These are phyloP conservation scores for Sideroxylon spinosum DNA, from an alignment of 179 eudicot genomes.

Conservation along the genomic window DNA sequence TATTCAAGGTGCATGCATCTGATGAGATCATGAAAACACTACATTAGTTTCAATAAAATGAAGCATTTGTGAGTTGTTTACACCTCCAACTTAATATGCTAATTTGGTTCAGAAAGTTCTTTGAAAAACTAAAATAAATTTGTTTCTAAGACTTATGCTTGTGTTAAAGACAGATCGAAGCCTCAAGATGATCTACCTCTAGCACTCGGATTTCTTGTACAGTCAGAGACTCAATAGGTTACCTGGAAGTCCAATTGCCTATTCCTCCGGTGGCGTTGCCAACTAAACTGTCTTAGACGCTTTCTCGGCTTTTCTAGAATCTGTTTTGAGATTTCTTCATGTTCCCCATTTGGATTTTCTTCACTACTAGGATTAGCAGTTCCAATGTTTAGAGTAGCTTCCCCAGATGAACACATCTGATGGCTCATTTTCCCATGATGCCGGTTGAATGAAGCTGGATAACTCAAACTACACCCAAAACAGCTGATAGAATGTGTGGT, in stretches of 20 bases:
- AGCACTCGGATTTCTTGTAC: constrained; percentile 12
- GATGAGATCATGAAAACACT: too few species aligned
- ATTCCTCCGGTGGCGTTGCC: constrained; percentile 54
- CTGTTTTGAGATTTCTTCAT: constrained; percentile 20
- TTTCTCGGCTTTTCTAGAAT: constrained; percentile 27
- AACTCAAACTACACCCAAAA: constrained; percentile 12
- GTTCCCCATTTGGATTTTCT: background rate
- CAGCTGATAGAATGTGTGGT: constrained; percentile 15
- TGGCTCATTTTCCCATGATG: background rate
- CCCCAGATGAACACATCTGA: constrained; percentile 15
- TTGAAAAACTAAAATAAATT: background rate
- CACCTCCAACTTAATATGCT: too few species aligned
- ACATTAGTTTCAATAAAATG: too few species aligned
- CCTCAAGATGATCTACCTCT: constrained; percentile 18
- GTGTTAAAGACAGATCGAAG: constrained; percentile 17
- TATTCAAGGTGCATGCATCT: too few species aligned
- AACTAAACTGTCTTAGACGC: constrained; percentile 43
- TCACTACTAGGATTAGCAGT: constrained; percentile 10
- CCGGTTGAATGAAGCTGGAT: constrained; percentile 9
- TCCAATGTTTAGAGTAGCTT: constrained; percentile 4
- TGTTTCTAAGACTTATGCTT: constrained; percentile 8
- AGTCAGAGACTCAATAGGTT: constrained; percentile 14
- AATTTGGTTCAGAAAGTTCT: too few species aligned
- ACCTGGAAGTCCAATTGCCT: constrained; percentile 30
- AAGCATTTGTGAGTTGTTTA: too few species aligned